Conservation (phyloP, 441 rosid species). For the Pelargonium fulgidum region DNA sequence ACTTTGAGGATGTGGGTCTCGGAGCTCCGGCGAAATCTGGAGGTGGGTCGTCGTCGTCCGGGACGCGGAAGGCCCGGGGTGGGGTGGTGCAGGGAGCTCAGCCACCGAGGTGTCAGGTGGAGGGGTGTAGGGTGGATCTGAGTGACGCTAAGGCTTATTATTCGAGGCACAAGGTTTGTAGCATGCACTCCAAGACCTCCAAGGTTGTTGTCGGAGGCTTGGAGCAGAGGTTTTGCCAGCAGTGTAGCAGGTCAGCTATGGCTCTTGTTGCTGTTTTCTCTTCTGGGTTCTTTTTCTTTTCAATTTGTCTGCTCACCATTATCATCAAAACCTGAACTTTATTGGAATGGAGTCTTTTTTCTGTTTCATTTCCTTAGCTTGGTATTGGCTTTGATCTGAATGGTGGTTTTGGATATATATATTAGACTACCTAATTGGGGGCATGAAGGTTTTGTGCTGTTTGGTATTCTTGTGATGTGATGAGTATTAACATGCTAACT, state of each 20-base stretch:
- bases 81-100: not conserved
- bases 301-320: too few species aligned
- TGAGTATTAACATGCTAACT: too few species aligned
- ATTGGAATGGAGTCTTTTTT: too few species aligned
- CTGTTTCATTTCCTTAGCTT: too few species aligned
- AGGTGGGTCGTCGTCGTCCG: not conserved
- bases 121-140: conserved; percentile 93
- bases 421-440: too few species aligned
- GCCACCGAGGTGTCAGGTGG: conserved; percentile 32
- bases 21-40: not conserved
- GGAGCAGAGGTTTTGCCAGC: conserved; percentile 91
- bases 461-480: too few species aligned
- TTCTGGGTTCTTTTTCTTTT: not conserved
- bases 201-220: conserved; percentile 75
- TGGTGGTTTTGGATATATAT: too few species aligned
- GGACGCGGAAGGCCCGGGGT: not conserved
- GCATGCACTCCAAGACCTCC: conserved; percentile 76
- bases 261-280: not conserved
- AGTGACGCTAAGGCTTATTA: conserved; percentile 80
- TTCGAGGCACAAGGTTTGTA: conserved; percentile 85
- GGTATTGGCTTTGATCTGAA: too few species aligned
- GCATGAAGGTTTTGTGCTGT: too few species aligned
- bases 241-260: conserved; percentile 79
- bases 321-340: too few species aligned
- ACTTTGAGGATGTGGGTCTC: not conserved